These are phyloP conservation scores for Diplocarpon mali DNA, from an alignment of 2,329 filamentous ascomycete genomes.

Conservation along the genomic window DNA sequence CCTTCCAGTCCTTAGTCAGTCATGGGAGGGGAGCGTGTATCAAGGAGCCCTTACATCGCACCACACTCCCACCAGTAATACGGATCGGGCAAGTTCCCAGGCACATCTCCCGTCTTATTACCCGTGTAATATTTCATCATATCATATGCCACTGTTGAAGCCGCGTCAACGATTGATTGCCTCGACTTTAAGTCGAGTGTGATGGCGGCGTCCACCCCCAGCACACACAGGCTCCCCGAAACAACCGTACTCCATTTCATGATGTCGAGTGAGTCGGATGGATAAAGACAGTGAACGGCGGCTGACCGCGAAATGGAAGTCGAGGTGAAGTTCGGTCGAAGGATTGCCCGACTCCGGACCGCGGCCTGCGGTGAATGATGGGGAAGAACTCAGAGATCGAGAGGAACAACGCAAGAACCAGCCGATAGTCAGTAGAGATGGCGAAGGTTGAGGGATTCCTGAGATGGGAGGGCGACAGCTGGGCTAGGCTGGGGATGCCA, in stretches of 20 bases:
- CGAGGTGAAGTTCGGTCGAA: neutral
- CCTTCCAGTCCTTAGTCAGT: conserved; percentile 44
- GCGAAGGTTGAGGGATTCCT: neutral
- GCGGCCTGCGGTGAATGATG: neutral
- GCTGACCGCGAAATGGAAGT: neutral
- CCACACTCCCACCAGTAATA: conserved; percentile 56
- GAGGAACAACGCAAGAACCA: conserved; percentile 1
- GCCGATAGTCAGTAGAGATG: neutral
- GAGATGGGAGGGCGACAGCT: conserved; percentile 4
- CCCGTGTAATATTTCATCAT: conserved; percentile 42
- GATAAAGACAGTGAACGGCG: neutral
- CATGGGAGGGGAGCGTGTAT: neutral
- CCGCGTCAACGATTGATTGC: conserved; percentile 26
- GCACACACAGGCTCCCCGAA: conserved; percentile 9
- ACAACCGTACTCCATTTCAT: conserved; percentile 7
- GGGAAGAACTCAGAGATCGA: neutral
- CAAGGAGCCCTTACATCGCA: conserved; percentile 41
- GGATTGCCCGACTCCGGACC: neutral
- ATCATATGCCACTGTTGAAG: conserved; percentile 31
- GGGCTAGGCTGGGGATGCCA: conserved; percentile 6
- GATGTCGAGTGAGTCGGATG: neutral
- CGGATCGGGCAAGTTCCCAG: conserved; percentile 40
- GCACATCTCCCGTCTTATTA: conserved; percentile 38
- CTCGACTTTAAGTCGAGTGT: conserved; percentile 13
- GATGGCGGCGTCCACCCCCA: conserved; percentile 18